phyloP scores from a whole-genome alignment of 306 rosid genomes.

The Quercus glauca region DNA sequence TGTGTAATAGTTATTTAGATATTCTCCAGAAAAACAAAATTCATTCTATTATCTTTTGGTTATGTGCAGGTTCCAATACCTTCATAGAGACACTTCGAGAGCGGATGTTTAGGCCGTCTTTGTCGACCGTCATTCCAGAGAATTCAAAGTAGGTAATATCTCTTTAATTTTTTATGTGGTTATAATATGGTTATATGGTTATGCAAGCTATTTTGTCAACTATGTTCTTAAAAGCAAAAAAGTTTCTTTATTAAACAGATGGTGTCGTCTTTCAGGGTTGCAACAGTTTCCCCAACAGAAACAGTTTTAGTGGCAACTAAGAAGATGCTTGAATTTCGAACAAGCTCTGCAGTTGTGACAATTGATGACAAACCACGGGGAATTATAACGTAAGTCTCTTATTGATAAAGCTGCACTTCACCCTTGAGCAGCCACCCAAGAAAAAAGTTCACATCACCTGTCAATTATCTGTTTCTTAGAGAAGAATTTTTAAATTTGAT shows the following conservation, averaged over 20 bases:
- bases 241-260: constrained; percentile 23
- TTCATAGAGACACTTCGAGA: constrained; percentile 84
- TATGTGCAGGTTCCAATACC: constrained; percentile 69
- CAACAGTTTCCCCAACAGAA: constrained; percentile 65
- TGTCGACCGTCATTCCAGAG: constrained; percentile 87
- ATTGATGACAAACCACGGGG: constrained; percentile 77
- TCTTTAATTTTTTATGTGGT: constrained; percentile 18
- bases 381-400: constrained; percentile 77
- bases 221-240: background rate
- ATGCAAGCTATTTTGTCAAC: background rate
- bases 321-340: constrained; percentile 75
- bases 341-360: constrained; percentile 72
- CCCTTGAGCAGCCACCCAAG: background rate
- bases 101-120: constrained; percentile 82
- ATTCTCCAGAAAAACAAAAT: background rate
- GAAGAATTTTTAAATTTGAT: background rate
- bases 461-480: background rate
- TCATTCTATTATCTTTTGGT: constrained; percentile 20
- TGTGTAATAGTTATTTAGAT: background rate
- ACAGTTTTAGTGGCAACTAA: constrained; percentile 66
- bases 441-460: background rate
- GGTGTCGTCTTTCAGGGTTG: constrained; percentile 56
- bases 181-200: background rate
- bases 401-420: constrained; percentile 1
- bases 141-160: constrained; percentile 97